phyloP scores from a whole-genome alignment of 1,139 yeast genomes.

The Suhomyces bolitotheri region DNA sequence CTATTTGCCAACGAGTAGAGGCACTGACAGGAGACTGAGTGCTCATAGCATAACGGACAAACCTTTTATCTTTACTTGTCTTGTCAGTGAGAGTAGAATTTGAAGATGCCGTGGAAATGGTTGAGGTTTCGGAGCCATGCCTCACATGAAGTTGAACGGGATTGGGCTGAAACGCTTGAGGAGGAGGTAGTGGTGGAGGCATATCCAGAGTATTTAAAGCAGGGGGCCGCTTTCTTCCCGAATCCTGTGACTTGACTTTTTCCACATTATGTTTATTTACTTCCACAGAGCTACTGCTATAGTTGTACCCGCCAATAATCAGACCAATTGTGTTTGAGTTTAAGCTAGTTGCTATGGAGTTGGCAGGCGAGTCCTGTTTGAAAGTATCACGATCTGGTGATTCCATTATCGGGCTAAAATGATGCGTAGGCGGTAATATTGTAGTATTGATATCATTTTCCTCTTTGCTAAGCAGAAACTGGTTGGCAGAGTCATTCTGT shows the following conservation, averaged over 20 bases:
- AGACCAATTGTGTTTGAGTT: conserved; percentile 28
- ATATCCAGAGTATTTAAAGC: background rate
- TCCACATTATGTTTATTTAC: conserved; percentile 12
- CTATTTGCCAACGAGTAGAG: conserved; percentile 60
- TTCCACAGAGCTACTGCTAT: conserved; percentile 28
- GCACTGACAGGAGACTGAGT: conserved; percentile 30
- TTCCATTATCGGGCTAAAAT: conserved; percentile 17
- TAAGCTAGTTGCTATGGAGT: conserved; percentile 14
- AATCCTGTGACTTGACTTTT: conserved; percentile 3
- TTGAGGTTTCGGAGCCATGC: conserved; percentile 41
- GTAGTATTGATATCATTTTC: background rate
- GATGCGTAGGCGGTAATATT: conserved; percentile 6
- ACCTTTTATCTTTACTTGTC: conserved; percentile 40
- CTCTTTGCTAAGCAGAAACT: conserved; percentile 16
- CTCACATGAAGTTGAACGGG: conserved; percentile 28
- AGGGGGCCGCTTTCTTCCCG: background rate
- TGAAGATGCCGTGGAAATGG: conserved; percentile 33
- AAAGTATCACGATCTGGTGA: conserved; percentile 13
- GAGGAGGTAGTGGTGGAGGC: conserved; percentile 1
- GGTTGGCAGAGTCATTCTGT: conserved; percentile 29
- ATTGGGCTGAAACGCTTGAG: conserved; percentile 2
- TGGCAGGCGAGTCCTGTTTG: conserved; percentile 6
- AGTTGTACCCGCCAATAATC: conserved; percentile 34
- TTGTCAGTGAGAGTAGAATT: conserved; percentile 35
- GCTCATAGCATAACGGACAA: conserved; percentile 48